A percentile compares a stretch with the other conserved stretches of the same genome.
Conservation (phyloP, 805 yeast species). For the Saccharomycopsis babjevae region DNA sequence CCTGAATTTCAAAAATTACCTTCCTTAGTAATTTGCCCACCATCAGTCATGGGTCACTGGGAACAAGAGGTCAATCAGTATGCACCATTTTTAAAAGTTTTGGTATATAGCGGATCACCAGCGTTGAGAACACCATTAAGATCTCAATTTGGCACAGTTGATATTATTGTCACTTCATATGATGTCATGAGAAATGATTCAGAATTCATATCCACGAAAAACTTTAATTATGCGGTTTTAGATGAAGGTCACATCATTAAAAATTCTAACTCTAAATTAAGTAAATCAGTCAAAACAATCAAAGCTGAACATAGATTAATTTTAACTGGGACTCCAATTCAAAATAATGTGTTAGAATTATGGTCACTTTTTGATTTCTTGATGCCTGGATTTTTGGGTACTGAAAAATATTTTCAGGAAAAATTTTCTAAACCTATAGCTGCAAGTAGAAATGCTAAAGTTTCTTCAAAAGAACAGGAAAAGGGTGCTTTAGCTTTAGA, state of each 20-base stretch:
- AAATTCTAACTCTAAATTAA: constrained; percentile 77
- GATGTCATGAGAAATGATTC: constrained; percentile 94
- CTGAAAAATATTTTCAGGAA: constrained; percentile 88
- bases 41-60: constrained; percentile 98
- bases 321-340: constrained; percentile 96
- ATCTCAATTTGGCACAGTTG: constrained; percentile 43
- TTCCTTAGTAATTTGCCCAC: constrained; percentile 86
- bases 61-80: constrained; percentile 87
- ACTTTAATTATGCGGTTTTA: constrained; percentile 87
- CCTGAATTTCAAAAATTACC: constrained; percentile 69
- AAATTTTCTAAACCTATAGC: constrained; percentile 97
- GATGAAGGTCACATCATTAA: constrained; percentile 98
- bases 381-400: constrained; percentile 98
- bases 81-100: constrained; percentile 73
- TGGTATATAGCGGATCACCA: constrained; percentile 94
- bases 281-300: constrained; percentile 76
- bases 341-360: constrained; percentile 88
- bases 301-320: constrained; percentile 84
- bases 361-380: constrained; percentile 97
- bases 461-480: constrained; percentile 88
- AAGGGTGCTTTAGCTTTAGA: constrained; percentile 94
- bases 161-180: constrained; percentile 87
- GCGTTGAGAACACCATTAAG: constrained; percentile 51
- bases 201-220: constrained; percentile 44
- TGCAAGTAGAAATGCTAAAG: constrained; percentile 80